Evolutionary conservation across 495 filamentous ascomycete species (phyloP).

Genomic region (Hypoxylon perforatum): DNA sequence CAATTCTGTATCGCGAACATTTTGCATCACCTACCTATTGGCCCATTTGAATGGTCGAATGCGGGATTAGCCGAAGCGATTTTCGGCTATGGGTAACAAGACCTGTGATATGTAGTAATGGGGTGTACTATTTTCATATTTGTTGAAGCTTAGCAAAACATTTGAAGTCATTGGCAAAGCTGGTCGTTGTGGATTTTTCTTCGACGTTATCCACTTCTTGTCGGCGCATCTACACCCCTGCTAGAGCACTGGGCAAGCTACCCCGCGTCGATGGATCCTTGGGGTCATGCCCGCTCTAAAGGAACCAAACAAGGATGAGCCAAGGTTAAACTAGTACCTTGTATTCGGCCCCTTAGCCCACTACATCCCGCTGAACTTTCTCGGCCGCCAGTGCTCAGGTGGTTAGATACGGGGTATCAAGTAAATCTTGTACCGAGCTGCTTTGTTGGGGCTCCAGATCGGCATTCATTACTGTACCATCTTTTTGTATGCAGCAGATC

Average conservation of each 20-base stretch:
- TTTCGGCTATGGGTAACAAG: no score
- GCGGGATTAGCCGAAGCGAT: background rate
- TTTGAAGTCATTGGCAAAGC: no score
- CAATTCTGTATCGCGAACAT: conserved; percentile 1
- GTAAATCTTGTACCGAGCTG: conserved; percentile 6
- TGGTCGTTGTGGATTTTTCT: background rate
- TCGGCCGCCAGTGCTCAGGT: no score
- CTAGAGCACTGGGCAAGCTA: conserved; percentile 13
- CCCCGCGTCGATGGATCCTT: conserved; percentile 16
- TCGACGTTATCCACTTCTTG: background rate
- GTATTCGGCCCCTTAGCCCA: background rate
- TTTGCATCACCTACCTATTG: background rate
- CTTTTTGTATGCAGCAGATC: background rate
- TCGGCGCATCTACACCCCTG: conserved; percentile 11
- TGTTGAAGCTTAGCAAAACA: no score
- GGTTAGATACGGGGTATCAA: conserved; percentile 2
- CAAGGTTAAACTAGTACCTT: no score
- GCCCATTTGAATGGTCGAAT: background rate
- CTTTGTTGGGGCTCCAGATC: background rate
- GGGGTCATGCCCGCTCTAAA: conserved; percentile 24
- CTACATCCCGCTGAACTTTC: no score
- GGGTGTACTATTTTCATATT: no score
- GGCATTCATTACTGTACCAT: background rate
- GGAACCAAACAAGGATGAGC: conserved; percentile 12
- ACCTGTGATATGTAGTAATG: no score